phyloP scores from a whole-genome alignment of 2,329 filamentous ascomycete genomes.

The Epichloe sibirici region DNA sequence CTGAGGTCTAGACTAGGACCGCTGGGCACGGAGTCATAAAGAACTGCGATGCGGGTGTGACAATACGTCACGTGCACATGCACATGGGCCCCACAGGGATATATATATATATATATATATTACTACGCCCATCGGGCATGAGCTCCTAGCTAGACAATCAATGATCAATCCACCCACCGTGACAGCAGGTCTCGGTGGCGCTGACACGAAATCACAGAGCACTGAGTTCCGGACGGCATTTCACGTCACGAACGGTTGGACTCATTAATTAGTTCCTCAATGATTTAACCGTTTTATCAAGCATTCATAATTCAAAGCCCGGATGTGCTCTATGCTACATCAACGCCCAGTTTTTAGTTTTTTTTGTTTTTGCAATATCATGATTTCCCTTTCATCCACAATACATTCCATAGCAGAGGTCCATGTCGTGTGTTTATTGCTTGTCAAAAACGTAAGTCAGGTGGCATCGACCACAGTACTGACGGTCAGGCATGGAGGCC shows the following conservation, averaged over 20 bases:
- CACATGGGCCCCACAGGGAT: no score
- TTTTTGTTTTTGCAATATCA: constrained; percentile 19
- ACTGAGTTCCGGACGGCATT: not conserved
- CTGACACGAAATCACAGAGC: no score
- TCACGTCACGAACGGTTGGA: not conserved
- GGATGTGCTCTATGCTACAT: constrained; percentile 31
- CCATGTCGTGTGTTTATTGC: constrained; percentile 32
- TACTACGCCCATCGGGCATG: no score
- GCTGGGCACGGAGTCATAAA: no score
- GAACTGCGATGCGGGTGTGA: no score
- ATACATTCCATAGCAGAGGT: constrained; percentile 18
- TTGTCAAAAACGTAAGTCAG: constrained; percentile 64
- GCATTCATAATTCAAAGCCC: constrained; percentile 28
- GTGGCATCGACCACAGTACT: constrained; percentile 79
- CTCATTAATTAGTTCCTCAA: not conserved
- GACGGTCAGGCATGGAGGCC: constrained; percentile 99
- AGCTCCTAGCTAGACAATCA: no score
- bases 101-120: no score
- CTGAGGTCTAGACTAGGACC: no score
- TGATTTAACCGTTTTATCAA: constrained; percentile 16
- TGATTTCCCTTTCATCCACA: constrained; percentile 19
- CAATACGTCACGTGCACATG: no score
- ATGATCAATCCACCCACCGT: no score
- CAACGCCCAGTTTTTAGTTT: constrained; percentile 23
- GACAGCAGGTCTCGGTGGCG: no score